A percentile compares a stretch with the other conserved stretches of the same genome.
Evolutionary conservation across 768 basidiomycete genomes (phyloP).

Genomic region (Lentinula edodes): DNA sequence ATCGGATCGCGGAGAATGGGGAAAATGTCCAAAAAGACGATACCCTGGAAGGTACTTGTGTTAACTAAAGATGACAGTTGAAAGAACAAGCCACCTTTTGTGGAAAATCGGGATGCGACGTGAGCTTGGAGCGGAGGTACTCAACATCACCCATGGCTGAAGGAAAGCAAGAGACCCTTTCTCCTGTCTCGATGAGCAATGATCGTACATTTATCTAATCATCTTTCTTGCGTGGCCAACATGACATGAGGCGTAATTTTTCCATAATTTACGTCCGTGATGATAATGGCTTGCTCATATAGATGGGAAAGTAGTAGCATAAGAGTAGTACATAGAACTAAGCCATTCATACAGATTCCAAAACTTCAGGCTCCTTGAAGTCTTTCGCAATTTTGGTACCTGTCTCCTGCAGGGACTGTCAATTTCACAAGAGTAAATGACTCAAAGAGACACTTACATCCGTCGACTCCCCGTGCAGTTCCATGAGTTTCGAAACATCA

Average conservation of each 20-base stretch:
- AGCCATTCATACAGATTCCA: conserved; percentile 72
- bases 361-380: conserved; percentile 96
- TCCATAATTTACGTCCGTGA: background rate
- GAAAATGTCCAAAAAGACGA: conserved; percentile 92
- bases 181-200: too few relatives aligned
- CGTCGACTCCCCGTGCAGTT: conserved; percentile 92
- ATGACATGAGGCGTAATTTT: background rate
- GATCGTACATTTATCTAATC: too few relatives aligned
- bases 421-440: conserved; percentile 4
- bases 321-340: conserved; percentile 4
- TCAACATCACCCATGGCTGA: conserved; percentile 69
- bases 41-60: conserved; percentile 49
- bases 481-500: conserved; percentile 91
- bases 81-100: conserved; percentile 59
- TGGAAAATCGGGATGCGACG: conserved; percentile 73
- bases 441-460: conserved; percentile 56
- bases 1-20: conserved; percentile 84
- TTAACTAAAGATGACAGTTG: background rate
- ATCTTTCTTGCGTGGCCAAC: background rate
- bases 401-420: conserved; percentile 60
- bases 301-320: background rate
- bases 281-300: conserved; percentile 5
- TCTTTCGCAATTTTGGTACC: conserved; percentile 92
- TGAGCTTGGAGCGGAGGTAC: conserved; percentile 57
- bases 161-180: background rate